Conservation (phyloP, 2,329 filamentous ascomycete genomes). For the Penicillium sp. region DNA sequence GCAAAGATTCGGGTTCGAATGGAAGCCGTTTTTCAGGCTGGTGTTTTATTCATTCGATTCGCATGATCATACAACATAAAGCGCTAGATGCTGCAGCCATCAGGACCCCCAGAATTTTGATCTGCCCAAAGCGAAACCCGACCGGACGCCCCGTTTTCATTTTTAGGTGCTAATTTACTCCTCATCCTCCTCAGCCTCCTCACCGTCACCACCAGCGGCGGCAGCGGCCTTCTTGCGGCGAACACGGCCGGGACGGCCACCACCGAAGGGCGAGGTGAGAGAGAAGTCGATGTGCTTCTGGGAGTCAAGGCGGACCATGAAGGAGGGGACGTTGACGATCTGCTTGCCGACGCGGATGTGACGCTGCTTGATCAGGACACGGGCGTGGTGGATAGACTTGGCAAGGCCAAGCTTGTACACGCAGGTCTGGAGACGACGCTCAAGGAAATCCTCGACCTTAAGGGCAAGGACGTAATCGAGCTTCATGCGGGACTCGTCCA, state of each 20-base stretch:
- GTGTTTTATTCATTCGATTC: conserved; percentile 36
- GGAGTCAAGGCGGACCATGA: conserved; percentile 99
- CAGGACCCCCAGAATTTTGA: conserved; percentile 33
- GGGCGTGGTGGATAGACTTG: conserved; percentile 99
- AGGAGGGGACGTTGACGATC: conserved; percentile 99
- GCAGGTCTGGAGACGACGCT: conserved; percentile 99
- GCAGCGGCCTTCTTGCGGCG: conserved; percentile 99
- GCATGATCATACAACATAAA: conserved; percentile 44
- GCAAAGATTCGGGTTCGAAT: conserved; percentile 30
- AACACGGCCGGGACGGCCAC: conserved; percentile 94
- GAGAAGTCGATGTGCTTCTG: conserved; percentile 99
- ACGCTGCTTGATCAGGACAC: conserved; percentile 98
- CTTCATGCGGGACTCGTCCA: conserved; percentile 99
- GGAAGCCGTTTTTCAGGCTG: conserved; percentile 35
- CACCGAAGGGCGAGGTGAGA: conserved; percentile 94
- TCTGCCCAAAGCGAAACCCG: conserved; percentile 39
- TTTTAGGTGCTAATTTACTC: conserved; percentile 42
- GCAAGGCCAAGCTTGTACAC: conserved; percentile 99
- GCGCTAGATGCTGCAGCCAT: conserved; percentile 40
- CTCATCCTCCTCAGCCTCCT: conserved; percentile 80
- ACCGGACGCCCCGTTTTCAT: conserved; percentile 36
- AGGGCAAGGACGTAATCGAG: conserved; percentile 99
- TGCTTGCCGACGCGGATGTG: conserved; percentile 99
- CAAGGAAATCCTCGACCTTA: conserved; percentile 99
- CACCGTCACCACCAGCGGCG: conserved; percentile 66